A percentile compares a stretch with the other conserved stretches of the same genome.
These are phyloP conservation scores for Trypanosomatidae sp. DNA, from an alignment of 208 protist genomes.

Conservation along the genomic window DNA sequence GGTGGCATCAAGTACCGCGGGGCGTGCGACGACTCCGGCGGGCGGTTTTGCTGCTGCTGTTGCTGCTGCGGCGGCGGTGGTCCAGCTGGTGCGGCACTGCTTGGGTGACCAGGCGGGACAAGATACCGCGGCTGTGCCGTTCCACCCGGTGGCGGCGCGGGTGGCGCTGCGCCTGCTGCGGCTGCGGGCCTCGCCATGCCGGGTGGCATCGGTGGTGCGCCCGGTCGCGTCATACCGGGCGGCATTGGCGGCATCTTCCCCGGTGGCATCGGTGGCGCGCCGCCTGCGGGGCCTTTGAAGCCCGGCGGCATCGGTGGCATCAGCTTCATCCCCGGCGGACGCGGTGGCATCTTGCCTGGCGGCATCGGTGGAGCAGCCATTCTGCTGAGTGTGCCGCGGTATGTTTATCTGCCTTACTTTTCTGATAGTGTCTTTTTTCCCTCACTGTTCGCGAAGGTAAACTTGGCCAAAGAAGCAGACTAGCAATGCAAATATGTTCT, in stretches of 20 bases:
- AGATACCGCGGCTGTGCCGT: slow-evolving; percentile 16
- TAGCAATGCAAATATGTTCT: no score
- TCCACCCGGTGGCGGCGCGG: not conserved
- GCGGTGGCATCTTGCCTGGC: slow-evolving; percentile 20
- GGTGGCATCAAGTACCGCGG: slow-evolving; percentile 29
- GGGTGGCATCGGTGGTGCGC: slow-evolving; percentile 21
- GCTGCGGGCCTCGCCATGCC: slow-evolving; percentile 26
- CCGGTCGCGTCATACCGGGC: slow-evolving; percentile 25
- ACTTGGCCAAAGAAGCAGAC: no score
- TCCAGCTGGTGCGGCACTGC: not conserved
- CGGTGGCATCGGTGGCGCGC: not conserved
- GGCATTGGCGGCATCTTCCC: slow-evolving; percentile 35
- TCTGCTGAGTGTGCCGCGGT: no score
- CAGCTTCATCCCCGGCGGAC: slow-evolving; percentile 21
- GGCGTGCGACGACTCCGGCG: not conserved
- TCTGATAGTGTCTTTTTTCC: no score
- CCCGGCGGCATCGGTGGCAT: slow-evolving; percentile 44
- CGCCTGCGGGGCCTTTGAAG: not conserved
- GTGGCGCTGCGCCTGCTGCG: slow-evolving; percentile 1
- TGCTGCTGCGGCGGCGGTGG: no score
- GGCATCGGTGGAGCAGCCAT: slow-evolving; percentile 34
- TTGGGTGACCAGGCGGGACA: slow-evolving; percentile 14
- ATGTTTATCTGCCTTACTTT: no score
- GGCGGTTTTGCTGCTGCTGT: no score
- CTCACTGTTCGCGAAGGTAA: no score